These are phyloP conservation scores for Odontarrhena argentea DNA, from an alignment of 345 rosid species.

Conservation along the genomic window DNA sequence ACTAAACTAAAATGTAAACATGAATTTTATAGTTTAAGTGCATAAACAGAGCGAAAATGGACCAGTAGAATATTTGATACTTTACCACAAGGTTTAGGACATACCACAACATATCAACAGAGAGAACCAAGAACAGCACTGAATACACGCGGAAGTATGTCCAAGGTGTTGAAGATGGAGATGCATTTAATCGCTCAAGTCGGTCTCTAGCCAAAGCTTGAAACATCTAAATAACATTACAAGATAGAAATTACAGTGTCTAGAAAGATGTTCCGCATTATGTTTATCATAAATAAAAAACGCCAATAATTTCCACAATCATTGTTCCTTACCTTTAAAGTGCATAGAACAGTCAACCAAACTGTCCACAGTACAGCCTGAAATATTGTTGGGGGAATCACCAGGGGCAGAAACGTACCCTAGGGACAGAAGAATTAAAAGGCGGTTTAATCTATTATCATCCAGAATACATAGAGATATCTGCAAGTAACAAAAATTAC, in stretches of 20 bases:
- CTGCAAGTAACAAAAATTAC: background rate
- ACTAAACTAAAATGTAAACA: conserved; percentile 5
- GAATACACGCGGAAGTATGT: conserved; percentile 88
- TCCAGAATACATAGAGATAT: conserved; percentile 3
- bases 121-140: conserved; percentile 71
- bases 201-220: conserved; percentile 99
- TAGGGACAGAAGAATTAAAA: conserved; percentile 31
- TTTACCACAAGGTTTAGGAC: conserved; percentile 30
- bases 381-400: conserved; percentile 79
- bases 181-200: conserved; percentile 91
- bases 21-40: conserved; percentile 4
- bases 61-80: conserved; percentile 3
- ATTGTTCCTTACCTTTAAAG: conserved; percentile 67
- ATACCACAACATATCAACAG: conserved; percentile 81
- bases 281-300: conserved; percentile 22
- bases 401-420: conserved; percentile 93
- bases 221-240: conserved; percentile 67
- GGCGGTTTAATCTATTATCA: conserved; percentile 9
- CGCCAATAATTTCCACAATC: conserved; percentile 20
- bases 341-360: conserved; percentile 84
- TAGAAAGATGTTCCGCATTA: background rate
- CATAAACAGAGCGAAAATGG: conserved; percentile 9
- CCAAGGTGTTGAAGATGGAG: conserved; percentile 91
- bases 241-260: conserved; percentile 28
- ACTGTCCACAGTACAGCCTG: conserved; percentile 86